phyloP scores from a whole-genome alignment of 148 eudicot genomes.

The Fagopyrum esculentum region DNA sequence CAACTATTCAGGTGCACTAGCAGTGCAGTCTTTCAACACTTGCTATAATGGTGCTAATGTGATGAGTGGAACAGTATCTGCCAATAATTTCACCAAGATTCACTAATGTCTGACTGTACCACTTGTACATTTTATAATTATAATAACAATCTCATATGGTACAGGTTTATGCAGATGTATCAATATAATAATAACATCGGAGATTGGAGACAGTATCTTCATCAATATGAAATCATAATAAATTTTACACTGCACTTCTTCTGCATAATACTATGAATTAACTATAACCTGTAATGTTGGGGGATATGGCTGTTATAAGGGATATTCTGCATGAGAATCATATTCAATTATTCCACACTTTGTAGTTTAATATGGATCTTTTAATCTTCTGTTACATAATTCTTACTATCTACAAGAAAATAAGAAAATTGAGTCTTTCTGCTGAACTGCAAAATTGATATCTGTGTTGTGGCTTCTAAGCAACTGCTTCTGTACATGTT shows the following conservation, averaged over 20 bases:
- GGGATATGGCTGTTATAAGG: not conserved
- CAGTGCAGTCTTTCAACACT: not conserved
- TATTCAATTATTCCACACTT: not conserved
- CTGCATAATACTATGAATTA: constrained; percentile 2
- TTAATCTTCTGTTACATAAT: no score
- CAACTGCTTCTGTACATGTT: not conserved
- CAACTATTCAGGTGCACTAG: constrained; percentile 6
- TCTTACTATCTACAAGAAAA: no score
- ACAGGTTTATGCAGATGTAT: not conserved
- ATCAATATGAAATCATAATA: not conserved
- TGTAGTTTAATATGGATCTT: no score
- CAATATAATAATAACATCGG: not conserved
- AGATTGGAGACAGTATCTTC: not conserved
- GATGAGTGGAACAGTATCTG: constrained; percentile 8
- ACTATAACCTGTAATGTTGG: not conserved
- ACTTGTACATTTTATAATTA: not conserved
- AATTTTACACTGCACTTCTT: not conserved
- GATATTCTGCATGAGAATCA: not conserved
- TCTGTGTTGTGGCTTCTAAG: not conserved
- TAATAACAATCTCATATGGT: not conserved
- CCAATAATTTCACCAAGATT: constrained; percentile 5
- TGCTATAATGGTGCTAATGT: constrained; percentile 1
- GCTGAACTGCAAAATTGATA: not conserved
- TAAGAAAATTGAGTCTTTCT: not conserved
- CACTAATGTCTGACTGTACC: not conserved